Evolutionary conservation across 2,329 filamentous ascomycete genomes (phyloP), one percentile per base, ranked within the genome.

Genomic region (Cladosporium halotolerans): DNA sequence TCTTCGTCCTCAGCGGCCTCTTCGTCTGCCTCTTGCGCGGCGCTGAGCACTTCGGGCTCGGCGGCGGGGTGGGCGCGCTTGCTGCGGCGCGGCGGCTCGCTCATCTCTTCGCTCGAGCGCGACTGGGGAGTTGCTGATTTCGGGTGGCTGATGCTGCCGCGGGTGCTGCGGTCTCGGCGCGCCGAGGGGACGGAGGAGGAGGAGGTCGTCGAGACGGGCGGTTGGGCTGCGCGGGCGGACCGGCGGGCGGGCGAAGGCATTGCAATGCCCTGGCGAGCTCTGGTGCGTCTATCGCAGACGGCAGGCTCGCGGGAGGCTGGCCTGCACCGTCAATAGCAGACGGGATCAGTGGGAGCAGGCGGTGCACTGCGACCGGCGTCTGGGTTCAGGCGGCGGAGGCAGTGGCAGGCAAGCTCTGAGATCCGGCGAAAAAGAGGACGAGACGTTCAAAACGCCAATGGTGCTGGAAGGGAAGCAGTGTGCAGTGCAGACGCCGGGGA

Each of bases 71-170:
- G 84, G 59, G 81, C 84, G 69, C 90, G 89, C 67, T 88, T 89
- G 70, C 87, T 88, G 66, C 88, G 85, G 62, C 85, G 85, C 63
- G 87, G 87, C 58, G 85, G 82, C 63, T 89, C 86, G 65, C 79
- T 79, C 58, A 72, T 71, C 57, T 83, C 81, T 63, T 84, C 81
- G 55, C 85, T 89, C 14, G 86, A 88, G 50, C 88, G 78, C 44
- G 85, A 89, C 54, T 79, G 83, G 60, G 83, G 85, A 43, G 86
- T 86, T 1, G 83, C 85, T 2, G 88, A 89, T 68, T 91, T 90
- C 56, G 81, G 81, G 56, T 83, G 80, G 70, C 91, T 92, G 64
- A 83, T 79, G 66, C 85, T 81, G 48, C 83, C 82, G 70, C 87
- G 81, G 47, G 86, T 86, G 66, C 76, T 82, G 70, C 89, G 83